A percentile compares a stretch with the other conserved stretches of the same genome.
Conservation (phyloP, 177 flowering plant species). For the Vitis hybrid region DNA sequence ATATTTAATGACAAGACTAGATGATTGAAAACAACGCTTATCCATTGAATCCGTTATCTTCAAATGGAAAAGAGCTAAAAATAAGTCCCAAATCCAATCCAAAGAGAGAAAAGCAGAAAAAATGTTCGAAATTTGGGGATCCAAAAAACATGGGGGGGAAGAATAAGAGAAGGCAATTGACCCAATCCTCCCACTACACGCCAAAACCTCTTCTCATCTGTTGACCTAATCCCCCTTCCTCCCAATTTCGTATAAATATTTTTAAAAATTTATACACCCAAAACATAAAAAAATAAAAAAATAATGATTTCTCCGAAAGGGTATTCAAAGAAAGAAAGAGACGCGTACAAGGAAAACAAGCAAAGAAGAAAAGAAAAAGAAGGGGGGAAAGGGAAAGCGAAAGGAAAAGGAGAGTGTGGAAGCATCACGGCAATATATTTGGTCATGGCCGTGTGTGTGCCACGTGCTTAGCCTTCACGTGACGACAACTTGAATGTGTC, state of each 20-base stretch:
- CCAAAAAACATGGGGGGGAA: background rate
- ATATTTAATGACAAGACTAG: no score
- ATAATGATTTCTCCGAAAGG: background rate
- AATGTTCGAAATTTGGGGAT: background rate
- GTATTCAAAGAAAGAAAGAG: background rate
- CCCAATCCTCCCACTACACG: slow-evolving; percentile 23
- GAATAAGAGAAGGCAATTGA: slow-evolving; percentile 12
- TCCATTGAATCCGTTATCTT: no score
- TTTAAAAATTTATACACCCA: no score
- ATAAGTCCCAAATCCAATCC: no score
- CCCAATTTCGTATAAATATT: slow-evolving; percentile 15
- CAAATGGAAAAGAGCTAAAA: no score
- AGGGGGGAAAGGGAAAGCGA: background rate
- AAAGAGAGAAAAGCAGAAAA: no score
- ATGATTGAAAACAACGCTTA: no score
- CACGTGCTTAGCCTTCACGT: slow-evolving; percentile 33
- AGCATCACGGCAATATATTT: slow-evolving; percentile 21
- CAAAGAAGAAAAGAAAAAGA: background rate
- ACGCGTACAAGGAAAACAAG: background rate
- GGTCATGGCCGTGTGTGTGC: slow-evolving; percentile 25
- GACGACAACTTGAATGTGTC: slow-evolving; percentile 27
- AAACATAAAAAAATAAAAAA: background rate
- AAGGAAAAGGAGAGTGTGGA: background rate
- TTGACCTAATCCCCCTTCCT: slow-evolving; percentile 44
- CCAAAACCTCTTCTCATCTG: slow-evolving; percentile 43